Evolutionary conservation across 2,329 filamentous ascomycete species (phyloP), one percentile per base, ranked within the genome.

Genomic region (Colletotrichum orbiculare): DNA sequence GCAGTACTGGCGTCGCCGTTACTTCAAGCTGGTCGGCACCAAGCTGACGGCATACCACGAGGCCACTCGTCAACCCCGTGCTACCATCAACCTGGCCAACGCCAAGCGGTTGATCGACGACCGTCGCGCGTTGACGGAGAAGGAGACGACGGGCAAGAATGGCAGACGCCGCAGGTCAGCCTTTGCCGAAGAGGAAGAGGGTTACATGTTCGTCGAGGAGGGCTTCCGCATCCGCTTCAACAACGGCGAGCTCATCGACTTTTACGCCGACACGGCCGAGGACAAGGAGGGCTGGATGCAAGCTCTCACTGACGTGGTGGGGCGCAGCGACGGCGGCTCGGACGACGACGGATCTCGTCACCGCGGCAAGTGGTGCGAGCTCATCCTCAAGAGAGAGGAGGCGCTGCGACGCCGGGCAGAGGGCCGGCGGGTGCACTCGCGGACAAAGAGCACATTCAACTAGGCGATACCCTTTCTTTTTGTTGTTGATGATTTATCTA

Each of bases 151-250:
- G 12, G 91, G 90, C 62, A 92, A 89, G 74, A 87, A 87, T 68
- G 92, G 93, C 60, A 90, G 89, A 71, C 91, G 96, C 47, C 91
- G 96, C 60, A 94, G 96, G 77, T 97, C 94, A 39, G 96, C 93
- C 10, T 99, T 99, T 77, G 94, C 95, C 2, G 96, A 98, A 78
- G 96, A 99, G 70, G 96, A 99, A 79, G 96, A 99, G 76, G 96
- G 96, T 46, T 99, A 99, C 83, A 97, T 97, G 92, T 99, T 99
- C 76, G 95, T 99, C 57, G 96, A 99, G 77, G 96, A 99, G 76
- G 96, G 96, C 3, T 99, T 99, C 90, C 93, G 96, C 45, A 97
- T 99, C 76, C 93, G 95, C 63, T 99, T 99, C 79, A 96, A 93
- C 76, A 99, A 99, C 73, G 96, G 96, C 67, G 96, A 99, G 80